These are phyloP conservation scores for Sherardia arvensis DNA, from an alignment of 257 asterid species.

Conservation along the genomic window DNA sequence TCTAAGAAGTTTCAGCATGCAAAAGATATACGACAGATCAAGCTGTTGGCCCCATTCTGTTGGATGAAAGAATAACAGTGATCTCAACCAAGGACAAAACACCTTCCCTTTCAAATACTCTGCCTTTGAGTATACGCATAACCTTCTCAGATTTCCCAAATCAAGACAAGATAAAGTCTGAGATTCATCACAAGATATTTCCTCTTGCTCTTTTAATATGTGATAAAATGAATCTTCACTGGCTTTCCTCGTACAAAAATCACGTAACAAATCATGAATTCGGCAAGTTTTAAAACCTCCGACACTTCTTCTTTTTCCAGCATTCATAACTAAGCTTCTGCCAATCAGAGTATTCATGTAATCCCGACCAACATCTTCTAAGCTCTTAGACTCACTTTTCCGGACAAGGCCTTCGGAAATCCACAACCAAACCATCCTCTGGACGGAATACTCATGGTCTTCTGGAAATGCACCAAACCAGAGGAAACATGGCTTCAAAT, in stretches of 20 bases:
- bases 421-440: background rate
- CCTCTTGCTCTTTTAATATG: no score
- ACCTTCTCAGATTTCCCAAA: background rate
- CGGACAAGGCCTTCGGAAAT: background rate
- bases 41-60: background rate
- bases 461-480: background rate
- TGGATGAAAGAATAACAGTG: background rate
- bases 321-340: background rate
- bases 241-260: background rate
- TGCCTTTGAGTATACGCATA: background rate
- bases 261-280: slow-evolving; percentile 1
- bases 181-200: no score
- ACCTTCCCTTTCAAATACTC: background rate
- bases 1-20: background rate
- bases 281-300: background rate
- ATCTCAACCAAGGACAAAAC: background rate
- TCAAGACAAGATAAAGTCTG: no score
- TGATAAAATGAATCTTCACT: background rate
- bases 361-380: background rate
- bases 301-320: background rate
- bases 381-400: background rate
- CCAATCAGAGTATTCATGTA: background rate
- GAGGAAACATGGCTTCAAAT: background rate
- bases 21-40: background rate
- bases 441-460: background rate